Evolutionary conservation across 2,329 filamentous ascomycete genomes (phyloP), one percentile per base, ranked within the genome.

Genomic region (Aspergillus persii): DNA sequence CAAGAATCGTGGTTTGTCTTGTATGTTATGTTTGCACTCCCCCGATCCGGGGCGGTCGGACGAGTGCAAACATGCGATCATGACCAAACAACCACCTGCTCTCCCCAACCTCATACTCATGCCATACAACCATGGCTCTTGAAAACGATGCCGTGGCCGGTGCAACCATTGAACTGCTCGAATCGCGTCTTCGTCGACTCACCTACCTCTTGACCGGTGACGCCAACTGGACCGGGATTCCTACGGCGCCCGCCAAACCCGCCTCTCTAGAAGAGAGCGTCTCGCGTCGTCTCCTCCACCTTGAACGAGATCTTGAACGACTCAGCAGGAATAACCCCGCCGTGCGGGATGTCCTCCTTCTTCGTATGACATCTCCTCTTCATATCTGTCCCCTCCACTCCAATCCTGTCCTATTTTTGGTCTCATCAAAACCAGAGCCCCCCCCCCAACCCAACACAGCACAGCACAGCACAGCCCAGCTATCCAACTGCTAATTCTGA

Each of bases 141-240:
- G 72, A 76, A 68, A 71, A 66, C 31, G 72, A 75, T 27, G 63
- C 68, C 8, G 69, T 76, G 48, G 74, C 75, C 5, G 69, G 73
- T 5, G 74, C 75, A 23, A 78, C 76, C 3, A 74, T 79, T 18
- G 75, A 78, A 55, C 72, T 80, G 49, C 75, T 81, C 9, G 76
- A 80, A 61, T 70, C 72, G 8, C 78, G 79, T 53, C 71, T 81
- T 9, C 74, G 71, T 53, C 73, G 77, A 50, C 70, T 80, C 54
- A 75, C 79, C 61, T 81, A 76, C 64, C 73, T 81, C 49, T 69
- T 81, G 11, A 77, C 73, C 9, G 78, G 78, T 56, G 68, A 71
- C 53, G 71, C 73, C 23, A 70, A 72, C 63, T 77, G 77, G 73
- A 73, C 74, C 4, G 77, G 77, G 39, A 63, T 72, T 11, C 76